Conservation (phyloP, 1,139 yeast genomes). For the Saccharomyces hybrid region DNA sequence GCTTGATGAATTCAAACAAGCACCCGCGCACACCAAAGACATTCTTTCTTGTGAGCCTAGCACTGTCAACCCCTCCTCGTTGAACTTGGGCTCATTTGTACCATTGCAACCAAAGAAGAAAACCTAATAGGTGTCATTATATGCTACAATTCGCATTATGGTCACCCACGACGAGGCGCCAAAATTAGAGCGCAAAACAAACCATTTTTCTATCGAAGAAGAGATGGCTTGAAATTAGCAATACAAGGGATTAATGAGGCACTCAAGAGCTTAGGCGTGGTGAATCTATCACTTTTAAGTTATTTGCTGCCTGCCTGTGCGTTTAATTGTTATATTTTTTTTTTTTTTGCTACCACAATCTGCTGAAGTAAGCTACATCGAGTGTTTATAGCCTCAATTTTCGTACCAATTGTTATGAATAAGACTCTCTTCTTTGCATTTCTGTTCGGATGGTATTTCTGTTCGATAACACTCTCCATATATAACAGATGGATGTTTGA, state of each 20-base stretch:
- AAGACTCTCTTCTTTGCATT: constrained; percentile 3
- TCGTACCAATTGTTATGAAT: background rate
- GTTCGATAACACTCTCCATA: constrained; percentile 69
- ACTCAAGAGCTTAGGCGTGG: background rate
- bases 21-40: background rate
- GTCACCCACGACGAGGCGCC: constrained; percentile 1
- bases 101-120: constrained; percentile 26
- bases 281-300: background rate
- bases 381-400: background rate
- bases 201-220: background rate
- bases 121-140: background rate
- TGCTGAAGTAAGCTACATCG: constrained; percentile 2
- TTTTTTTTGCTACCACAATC: background rate
- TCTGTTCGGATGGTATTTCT: constrained; percentile 43
- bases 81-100: constrained; percentile 17
- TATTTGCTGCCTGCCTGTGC: background rate
- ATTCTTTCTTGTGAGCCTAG: background rate
- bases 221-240: background rate
- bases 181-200: background rate
- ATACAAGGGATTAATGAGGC: background rate
- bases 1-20: constrained; percentile 7
- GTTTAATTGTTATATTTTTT: background rate
- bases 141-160: background rate
- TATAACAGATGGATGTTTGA: constrained; percentile 99
- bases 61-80: background rate